Evolutionary conservation across 345 rosid species (phyloP).

Genomic region (Hevea brasiliensis): DNA sequence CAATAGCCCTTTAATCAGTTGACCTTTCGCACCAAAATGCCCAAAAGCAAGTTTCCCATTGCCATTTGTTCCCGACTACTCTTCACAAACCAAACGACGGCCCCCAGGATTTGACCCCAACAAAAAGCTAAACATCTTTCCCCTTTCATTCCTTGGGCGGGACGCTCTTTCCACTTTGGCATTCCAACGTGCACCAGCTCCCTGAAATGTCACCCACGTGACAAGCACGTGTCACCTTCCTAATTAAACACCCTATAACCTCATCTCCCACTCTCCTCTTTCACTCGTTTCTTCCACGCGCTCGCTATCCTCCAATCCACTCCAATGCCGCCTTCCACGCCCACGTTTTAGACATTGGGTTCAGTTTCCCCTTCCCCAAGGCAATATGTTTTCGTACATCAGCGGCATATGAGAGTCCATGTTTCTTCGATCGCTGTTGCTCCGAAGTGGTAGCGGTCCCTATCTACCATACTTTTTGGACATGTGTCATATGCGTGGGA

Average conservation of each 20-base stretch:
- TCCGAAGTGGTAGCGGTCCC: background rate
- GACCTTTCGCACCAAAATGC: background rate
- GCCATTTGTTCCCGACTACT: background rate
- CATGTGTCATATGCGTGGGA: background rate
- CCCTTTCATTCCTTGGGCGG: slow-evolving; percentile 3
- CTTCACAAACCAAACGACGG: background rate
- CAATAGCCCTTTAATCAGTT: too few relatives aligned
- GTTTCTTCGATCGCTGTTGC: background rate
- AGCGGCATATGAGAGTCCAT: background rate
- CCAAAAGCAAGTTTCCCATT: background rate
- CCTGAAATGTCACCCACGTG: background rate
- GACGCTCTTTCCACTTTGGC: background rate
- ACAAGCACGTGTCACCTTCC: background rate
- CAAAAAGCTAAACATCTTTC: background rate
- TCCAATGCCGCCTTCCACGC: background rate
- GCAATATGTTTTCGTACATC: background rate
- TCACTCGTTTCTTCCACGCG: background rate
- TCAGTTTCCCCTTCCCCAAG: background rate
- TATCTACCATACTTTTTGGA: background rate
- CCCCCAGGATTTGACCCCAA: background rate
- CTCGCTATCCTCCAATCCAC: background rate
- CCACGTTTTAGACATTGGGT: background rate
- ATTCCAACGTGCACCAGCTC: slow-evolving; percentile 5
- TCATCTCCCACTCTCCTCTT: background rate
- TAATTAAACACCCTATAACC: background rate